A percentile compares a stretch with the other conserved stretches of the same genome.
Evolutionary conservation across 306 rosid species (phyloP).

Genomic region (Ochetophila trinervis): DNA sequence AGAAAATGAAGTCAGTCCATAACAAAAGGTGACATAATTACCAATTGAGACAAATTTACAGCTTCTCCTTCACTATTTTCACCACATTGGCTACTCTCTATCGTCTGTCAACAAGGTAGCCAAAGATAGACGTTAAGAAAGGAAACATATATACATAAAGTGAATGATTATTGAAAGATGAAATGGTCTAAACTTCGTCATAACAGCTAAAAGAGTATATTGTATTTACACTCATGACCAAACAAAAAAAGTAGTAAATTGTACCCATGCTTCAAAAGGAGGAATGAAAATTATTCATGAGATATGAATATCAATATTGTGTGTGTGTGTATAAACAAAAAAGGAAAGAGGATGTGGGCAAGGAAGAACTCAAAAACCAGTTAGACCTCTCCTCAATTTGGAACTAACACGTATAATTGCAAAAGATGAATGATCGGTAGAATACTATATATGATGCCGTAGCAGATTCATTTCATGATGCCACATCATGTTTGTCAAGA

Average conservation of each 20-base stretch:
- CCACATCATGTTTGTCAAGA: background rate
- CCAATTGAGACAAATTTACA: conserved; percentile 91
- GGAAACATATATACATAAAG: background rate
- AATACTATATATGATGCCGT: background rate
- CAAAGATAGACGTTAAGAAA: conserved; percentile 12
- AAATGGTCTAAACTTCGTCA: background rate
- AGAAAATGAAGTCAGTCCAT: conserved; percentile 11
- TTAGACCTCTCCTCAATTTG: too few relatives aligned
- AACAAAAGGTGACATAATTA: conserved; percentile 29
- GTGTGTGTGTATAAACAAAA: too few relatives aligned
- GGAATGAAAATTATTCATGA: background rate
- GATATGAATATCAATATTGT: background rate
- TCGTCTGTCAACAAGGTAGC: conserved; percentile 56
- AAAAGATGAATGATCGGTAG: too few relatives aligned
- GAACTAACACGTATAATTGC: too few relatives aligned
- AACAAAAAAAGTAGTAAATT: background rate
- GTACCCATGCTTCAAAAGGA: conserved; percentile 4
- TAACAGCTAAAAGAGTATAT: too few relatives aligned
- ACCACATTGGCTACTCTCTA: conserved; percentile 92
- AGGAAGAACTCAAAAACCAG: too few relatives aligned
- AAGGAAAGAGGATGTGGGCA: background rate
- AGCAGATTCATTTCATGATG: background rate
- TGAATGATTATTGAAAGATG: background rate
- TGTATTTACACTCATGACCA: too few relatives aligned
- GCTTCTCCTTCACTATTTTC: conserved; percentile 91